phyloP scores from a whole-genome alignment of 768 basidiomycete species.

The Collybiopsis confluens region DNA sequence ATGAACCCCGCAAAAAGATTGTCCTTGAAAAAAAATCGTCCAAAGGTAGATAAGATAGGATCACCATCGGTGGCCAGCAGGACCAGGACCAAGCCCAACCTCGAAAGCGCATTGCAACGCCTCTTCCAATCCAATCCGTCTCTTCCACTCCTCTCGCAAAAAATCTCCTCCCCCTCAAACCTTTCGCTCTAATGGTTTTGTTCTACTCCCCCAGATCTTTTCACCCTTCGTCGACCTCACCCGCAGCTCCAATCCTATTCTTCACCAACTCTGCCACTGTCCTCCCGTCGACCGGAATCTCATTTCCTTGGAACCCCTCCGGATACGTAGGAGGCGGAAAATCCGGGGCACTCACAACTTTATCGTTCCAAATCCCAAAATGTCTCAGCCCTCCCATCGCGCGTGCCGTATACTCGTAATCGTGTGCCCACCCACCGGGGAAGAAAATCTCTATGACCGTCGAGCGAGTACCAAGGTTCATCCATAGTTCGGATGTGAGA shows the following conservation, averaged over 20 bases:
- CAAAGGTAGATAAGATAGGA: too few relatives aligned
- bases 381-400: conserved; percentile 74
- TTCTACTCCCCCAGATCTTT: too few relatives aligned
- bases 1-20: too few relatives aligned
- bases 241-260: not conserved
- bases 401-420: conserved; percentile 80
- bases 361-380: conserved; percentile 79
- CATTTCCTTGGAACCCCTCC: conserved; percentile 84
- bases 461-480: conserved; percentile 76
- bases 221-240: conserved; percentile 3
- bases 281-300: conserved; percentile 77
- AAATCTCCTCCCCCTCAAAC: not conserved
- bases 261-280: conserved; percentile 41
- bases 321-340: conserved; percentile 70
- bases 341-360: conserved; percentile 74
- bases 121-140: not conserved
- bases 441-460: conserved; percentile 94
- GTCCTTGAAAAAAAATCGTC: too few relatives aligned
- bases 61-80: too few relatives aligned
- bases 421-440: conserved; percentile 78
- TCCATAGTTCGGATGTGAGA: conserved; percentile 69
- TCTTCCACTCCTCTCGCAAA: too few relatives aligned
- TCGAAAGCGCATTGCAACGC: too few relatives aligned
- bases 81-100: too few relatives aligned
- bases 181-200: too few relatives aligned